A percentile compares a stretch with the other conserved stretches of the same genome.
phyloP scores from a whole-genome alignment of 2,329 filamentous ascomycete species.

The Ascochyta pisi region DNA sequence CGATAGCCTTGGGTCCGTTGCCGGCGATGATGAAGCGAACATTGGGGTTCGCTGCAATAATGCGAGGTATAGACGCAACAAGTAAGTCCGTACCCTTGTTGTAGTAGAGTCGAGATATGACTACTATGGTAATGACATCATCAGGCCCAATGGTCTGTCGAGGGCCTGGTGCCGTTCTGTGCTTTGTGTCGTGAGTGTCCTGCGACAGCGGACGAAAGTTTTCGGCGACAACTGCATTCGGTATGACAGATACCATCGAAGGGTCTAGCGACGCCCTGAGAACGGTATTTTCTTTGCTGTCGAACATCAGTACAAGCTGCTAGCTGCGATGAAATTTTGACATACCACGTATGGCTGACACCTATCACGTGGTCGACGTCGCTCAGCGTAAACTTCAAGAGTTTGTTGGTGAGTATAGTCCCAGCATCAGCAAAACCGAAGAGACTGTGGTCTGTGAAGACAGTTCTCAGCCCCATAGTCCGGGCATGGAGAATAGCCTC shows the following conservation, averaged over 20 bases:
- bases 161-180: conserved; percentile 56
- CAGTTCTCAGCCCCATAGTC: conserved; percentile 94
- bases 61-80: conserved; percentile 93
- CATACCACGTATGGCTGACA: conserved; percentile 95
- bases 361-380: conserved; percentile 99
- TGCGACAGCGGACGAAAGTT: conserved; percentile 81
- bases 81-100: conserved; percentile 98
- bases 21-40: conserved; percentile 97
- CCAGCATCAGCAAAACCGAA: conserved; percentile 97
- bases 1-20: conserved; percentile 94
- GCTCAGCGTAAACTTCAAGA: conserved; percentile 93
- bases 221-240: conserved; percentile 95
- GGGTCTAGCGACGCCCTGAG: conserved; percentile 93
- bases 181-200: conserved; percentile 27
- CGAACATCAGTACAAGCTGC: conserved; percentile 14
- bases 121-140: conserved; percentile 93
- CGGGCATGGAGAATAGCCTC: conserved; percentile 93
- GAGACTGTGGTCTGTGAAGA: conserved; percentile 96
- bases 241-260: conserved; percentile 96
- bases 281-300: conserved; percentile 96
- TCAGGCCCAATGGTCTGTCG: conserved; percentile 77
- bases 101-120: conserved; percentile 96
- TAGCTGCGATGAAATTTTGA: background rate
- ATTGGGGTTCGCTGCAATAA: conserved; percentile 86
- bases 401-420: conserved; percentile 95